Base-by-base conservation (phyloP, 1,139 yeast genomes). In the Pichia sp. region DNA sequence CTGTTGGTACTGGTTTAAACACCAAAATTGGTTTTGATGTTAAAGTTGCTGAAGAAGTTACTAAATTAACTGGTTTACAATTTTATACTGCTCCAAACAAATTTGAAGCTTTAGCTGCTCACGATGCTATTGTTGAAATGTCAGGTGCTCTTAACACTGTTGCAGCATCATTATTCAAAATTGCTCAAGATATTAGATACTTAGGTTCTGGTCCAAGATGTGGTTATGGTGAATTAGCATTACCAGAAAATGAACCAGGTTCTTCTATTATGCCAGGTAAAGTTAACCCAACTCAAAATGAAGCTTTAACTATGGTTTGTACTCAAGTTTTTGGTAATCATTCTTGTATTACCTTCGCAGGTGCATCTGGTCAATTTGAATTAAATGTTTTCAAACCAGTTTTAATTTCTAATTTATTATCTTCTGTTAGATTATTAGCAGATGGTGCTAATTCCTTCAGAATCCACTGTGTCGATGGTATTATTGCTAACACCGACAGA, bases 241-340 rank as follows among this genome's bases (percentile, higher is more conserved):
- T 92, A 57, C 98, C 98, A 53, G 98, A 90, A 73, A 94, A 94
- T 67, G 98, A 92, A 71, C 98, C 98, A 49, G 98, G 98, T 63
- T 87, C 97, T 50, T 87, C 97, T 29, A 92, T 92, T 68, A 92
- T 94, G 98, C 98, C 98, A 45, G 98, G 98, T 64, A 92, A 92
- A 73, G 97, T 92, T 54, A 92, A 92, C 76, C 98, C 98, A 56
- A 92, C 98, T 48, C 98, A 92, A 74, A 90, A 90, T 68, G 98
- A 92, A 74, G 98, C 98, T 46, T 73, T 92, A 68, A 92, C 98
- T 53, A 95, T 94, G 96, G 96, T 90, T 50, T 90, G 96, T 63
- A 80, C 95, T 52, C 98, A 92, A 74, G 97, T 92, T 31, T 86
- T 92, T 66, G 98, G 98, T 66, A 92, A 94, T 80, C 84, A 94